These are phyloP conservation scores for Solanum gracilifrons DNA, from an alignment of 257 asterid genomes.

Conservation along the genomic window DNA sequence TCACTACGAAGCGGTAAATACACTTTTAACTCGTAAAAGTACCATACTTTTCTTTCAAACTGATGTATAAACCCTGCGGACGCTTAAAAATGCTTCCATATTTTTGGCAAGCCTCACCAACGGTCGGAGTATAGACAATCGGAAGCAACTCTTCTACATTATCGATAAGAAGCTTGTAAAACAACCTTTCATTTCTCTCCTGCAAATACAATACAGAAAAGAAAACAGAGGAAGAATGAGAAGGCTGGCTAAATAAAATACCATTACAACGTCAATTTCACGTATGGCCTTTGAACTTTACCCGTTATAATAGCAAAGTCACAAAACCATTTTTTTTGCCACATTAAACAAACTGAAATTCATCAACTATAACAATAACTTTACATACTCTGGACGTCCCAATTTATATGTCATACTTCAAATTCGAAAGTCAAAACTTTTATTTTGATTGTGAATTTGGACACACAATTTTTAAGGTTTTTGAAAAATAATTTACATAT, in stretches of 20 bases:
- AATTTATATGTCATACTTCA: not conserved
- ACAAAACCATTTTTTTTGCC: not conserved
- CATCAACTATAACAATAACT: not conserved
- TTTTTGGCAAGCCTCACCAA: slow-evolving; percentile 96
- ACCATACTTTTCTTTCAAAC: slow-evolving; percentile 78
- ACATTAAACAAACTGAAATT: not conserved
- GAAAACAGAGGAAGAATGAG: not conserved
- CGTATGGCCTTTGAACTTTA: not conserved
- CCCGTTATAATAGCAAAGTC: not conserved
- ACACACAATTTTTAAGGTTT: too few species aligned
- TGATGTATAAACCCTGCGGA: slow-evolving; percentile 85
- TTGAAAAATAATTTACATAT: too few species aligned
- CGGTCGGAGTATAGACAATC: slow-evolving; percentile 78
- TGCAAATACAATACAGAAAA: slow-evolving; percentile 7
- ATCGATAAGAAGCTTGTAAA: slow-evolving; percentile 82
- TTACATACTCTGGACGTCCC: not conserved
- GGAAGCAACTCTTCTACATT: slow-evolving; percentile 92
- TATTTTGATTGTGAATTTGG: not conserved
- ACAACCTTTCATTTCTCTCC: slow-evolving; percentile 91
- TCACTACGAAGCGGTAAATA: not conserved
- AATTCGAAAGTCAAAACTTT: not conserved
- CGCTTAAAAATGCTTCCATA: slow-evolving; percentile 83
- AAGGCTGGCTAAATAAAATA: not conserved
- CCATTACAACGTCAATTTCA: not conserved
- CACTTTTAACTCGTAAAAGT: not conserved